Conservation (phyloP, 2,329 filamentous ascomycete species). For the Trichophyton equinum region DNA sequence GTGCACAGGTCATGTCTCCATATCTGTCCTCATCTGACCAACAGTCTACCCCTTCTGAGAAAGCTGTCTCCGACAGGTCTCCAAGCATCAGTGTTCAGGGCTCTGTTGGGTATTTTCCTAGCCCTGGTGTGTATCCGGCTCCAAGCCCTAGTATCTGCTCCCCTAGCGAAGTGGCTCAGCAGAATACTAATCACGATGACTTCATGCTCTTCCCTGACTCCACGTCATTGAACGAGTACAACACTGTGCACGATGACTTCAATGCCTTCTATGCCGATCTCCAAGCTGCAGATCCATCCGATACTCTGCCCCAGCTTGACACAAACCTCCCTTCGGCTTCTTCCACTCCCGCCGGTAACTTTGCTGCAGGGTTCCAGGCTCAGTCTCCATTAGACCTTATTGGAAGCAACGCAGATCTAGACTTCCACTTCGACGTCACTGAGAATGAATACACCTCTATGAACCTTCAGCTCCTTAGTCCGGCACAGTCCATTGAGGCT, state of each 20-base stretch:
- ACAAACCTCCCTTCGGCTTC: conserved; percentile 18
- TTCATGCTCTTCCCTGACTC: conserved; percentile 14
- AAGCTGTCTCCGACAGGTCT: background rate
- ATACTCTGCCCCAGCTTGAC: conserved; percentile 16
- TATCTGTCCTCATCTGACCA: conserved; percentile 17
- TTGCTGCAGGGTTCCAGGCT: background rate
- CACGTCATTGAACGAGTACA: conserved; percentile 1
- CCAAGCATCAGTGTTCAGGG: background rate
- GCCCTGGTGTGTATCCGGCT: background rate
- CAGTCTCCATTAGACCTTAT: background rate
- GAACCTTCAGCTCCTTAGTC: conserved; percentile 19
- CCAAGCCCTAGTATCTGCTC: background rate
- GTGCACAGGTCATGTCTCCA: conserved; percentile 20
- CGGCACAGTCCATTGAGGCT: background rate
- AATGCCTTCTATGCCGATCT: conserved; percentile 21
- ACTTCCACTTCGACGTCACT: conserved; percentile 14
- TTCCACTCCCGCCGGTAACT: background rate
- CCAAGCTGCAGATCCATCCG: conserved; percentile 19
- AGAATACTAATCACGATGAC: background rate
- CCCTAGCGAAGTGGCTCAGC: background rate
- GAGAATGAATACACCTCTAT: conserved; percentile 19
- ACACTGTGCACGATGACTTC: conserved; percentile 17
- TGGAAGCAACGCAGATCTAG: conserved; percentile 7
- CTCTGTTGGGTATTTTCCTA: background rate
- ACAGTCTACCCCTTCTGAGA: conserved; percentile 1